Evolutionary conservation across 108 stramenopile genomes (phyloP).

Genomic region (Fragilaria radians): DNA sequence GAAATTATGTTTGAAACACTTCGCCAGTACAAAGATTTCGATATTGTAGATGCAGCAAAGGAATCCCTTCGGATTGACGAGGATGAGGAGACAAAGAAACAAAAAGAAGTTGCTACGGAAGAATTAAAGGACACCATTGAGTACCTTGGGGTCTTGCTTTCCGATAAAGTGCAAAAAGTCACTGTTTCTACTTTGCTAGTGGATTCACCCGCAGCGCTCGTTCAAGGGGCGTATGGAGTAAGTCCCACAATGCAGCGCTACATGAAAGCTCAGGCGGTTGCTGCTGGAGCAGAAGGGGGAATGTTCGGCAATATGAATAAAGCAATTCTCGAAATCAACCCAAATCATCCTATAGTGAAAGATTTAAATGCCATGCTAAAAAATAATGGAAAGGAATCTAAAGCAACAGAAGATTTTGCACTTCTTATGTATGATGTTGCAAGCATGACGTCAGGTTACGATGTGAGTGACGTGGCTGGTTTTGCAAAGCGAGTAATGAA

Average conservation of each 20-base stretch:
- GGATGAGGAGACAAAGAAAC: conserved; percentile 86
- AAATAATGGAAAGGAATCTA: conserved; percentile 30
- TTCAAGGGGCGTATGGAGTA: conserved; percentile 96
- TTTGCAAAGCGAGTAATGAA: conserved; percentile 85
- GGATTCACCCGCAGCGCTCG: conserved; percentile 87
- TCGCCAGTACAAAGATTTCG: conserved; percentile 70
- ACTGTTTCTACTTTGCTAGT: conserved; percentile 77
- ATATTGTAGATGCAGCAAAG: conserved; percentile 89
- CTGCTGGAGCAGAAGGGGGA: conserved; percentile 58
- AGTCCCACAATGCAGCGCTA: conserved; percentile 98
- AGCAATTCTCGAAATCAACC: conserved; percentile 94
- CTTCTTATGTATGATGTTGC: conserved; percentile 91
- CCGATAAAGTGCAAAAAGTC: conserved; percentile 85
- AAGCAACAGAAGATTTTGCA: conserved; percentile 71
- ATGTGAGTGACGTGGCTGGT: conserved; percentile 74
- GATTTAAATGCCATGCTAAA: conserved; percentile 61
- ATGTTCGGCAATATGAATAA: conserved; percentile 73
- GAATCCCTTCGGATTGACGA: conserved; percentile 80
- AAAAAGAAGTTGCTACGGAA: conserved; percentile 67
- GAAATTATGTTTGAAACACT: conserved; percentile 93
- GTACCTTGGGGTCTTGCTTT: conserved; percentile 73
- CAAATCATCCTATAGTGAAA: conserved; percentile 86
- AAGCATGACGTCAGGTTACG: conserved; percentile 93
- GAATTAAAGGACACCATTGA: conserved; percentile 66
- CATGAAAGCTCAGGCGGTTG: conserved; percentile 93